These are phyloP conservation scores for Candida jianshihensis DNA, from an alignment of 805 yeast genomes.

Conservation along the genomic window DNA sequence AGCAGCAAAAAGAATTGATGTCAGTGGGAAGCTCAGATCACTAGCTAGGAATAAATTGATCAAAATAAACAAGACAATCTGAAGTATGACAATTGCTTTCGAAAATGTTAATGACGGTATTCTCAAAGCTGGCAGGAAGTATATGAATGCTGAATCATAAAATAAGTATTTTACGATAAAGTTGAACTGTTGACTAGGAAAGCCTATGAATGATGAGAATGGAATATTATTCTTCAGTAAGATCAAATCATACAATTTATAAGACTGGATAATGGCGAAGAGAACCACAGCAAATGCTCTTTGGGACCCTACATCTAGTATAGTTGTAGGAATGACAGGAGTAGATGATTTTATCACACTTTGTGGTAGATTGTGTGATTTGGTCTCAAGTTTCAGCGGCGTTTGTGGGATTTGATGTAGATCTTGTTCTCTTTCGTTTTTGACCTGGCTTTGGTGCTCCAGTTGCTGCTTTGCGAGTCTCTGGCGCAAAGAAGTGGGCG, in stretches of 20 bases:
- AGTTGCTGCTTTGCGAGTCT: conserved; percentile 12
- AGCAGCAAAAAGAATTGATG: conserved; percentile 31
- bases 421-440: conserved; percentile 1
- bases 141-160: conserved; percentile 65
- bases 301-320: conserved; percentile 73
- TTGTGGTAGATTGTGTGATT: conserved; percentile 2
- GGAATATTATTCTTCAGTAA: conserved; percentile 42
- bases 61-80: conserved; percentile 39
- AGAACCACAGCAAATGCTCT: conserved; percentile 58
- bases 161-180: conserved; percentile 66
- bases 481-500: conserved; percentile 12
- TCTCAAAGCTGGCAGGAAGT: conserved; percentile 64
- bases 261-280: conserved; percentile 73
- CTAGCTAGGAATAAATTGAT: conserved; percentile 50
- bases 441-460: conserved; percentile 4
- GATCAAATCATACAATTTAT: conserved; percentile 70
- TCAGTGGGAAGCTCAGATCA: conserved; percentile 42
- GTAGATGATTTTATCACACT: conserved; percentile 1
- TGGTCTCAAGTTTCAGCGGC: neutral
- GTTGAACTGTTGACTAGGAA: conserved; percentile 42
- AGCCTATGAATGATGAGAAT: conserved; percentile 25
- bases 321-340: conserved; percentile 54
- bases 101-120: conserved; percentile 70
- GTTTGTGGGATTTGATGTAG: neutral
- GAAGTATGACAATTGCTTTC: conserved; percentile 44